These are phyloP conservation scores for Mycena polygramma DNA, from an alignment of 768 basidiomycete genomes.

Conservation along the genomic window DNA sequence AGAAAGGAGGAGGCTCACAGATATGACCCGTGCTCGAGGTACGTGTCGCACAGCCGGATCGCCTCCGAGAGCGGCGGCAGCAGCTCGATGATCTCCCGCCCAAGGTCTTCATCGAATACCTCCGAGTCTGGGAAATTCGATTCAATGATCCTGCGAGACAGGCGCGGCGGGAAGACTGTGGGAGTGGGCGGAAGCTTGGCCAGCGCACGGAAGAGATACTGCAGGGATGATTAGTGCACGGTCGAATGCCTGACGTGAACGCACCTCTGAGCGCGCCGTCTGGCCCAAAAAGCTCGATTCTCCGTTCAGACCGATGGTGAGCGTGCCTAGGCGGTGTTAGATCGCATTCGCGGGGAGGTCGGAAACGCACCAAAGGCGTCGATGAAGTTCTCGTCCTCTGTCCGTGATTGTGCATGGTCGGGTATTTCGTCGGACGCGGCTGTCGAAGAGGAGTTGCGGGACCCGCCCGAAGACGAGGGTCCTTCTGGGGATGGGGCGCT, in stretches of 20 bases:
- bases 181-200: conserved; percentile 38
- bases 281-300: conserved; percentile 71
- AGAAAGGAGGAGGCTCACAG: conserved; percentile 56
- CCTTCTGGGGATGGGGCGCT: conserved; percentile 14
- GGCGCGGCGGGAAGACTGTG: conserved; percentile 43
- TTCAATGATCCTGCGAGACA: conserved; percentile 58
- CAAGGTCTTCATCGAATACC: conserved; percentile 51
- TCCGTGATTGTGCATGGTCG: conserved; percentile 11
- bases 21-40: conserved; percentile 72
- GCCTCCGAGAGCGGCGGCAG: conserved; percentile 74
- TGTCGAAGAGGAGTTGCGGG: conserved; percentile 19
- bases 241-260: conserved; percentile 30
- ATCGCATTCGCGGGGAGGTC: background rate
- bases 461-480: conserved; percentile 9
- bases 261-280: conserved; percentile 78
- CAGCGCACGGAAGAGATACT: conserved; percentile 70
- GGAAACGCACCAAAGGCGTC: conserved; percentile 55
- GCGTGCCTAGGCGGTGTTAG: conserved; percentile 57
- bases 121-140: conserved; percentile 51
- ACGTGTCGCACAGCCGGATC: conserved; percentile 70
- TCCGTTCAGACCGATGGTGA: conserved; percentile 67
- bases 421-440: conserved; percentile 23
- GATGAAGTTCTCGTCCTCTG: conserved; percentile 53
- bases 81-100: conserved; percentile 57
- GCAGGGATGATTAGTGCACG: conserved; percentile 19